Conservation (phyloP, 805 yeast genomes). For the Blastobotrys parvus region DNA sequence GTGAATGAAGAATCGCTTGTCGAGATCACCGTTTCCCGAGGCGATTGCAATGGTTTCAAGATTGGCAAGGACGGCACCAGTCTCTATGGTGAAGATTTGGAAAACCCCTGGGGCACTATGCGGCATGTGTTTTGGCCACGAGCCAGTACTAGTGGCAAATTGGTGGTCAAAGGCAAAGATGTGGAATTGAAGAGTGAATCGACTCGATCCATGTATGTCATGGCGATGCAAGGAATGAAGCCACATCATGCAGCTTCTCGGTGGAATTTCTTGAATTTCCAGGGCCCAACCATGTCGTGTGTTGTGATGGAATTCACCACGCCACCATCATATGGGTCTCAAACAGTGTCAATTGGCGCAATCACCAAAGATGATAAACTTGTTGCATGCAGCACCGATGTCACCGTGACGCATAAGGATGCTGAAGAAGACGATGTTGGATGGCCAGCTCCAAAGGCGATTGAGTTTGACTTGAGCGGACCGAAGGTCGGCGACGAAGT, state of each 20-base stretch:
- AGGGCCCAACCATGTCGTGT: slow-evolving; percentile 63
- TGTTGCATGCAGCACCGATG: slow-evolving; percentile 56
- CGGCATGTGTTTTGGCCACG: slow-evolving; percentile 97
- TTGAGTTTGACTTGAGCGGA: slow-evolving; percentile 52
- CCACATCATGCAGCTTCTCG: slow-evolving; percentile 98
- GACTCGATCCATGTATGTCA: slow-evolving; percentile 67
- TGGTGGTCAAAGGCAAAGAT: slow-evolving; percentile 36
- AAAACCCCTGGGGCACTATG: slow-evolving; percentile 95
- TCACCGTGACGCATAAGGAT: slow-evolving; percentile 51
- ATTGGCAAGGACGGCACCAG: slow-evolving; percentile 86
- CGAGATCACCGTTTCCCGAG: slow-evolving; percentile 53
- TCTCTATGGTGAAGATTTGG: slow-evolving; percentile 72
- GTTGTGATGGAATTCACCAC: slow-evolving; percentile 94
- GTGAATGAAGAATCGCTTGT: slow-evolving; percentile 65
- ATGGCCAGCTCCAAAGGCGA: slow-evolving; percentile 77
- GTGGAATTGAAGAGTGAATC: slow-evolving; percentile 28
- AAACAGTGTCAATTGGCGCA: slow-evolving; percentile 74
- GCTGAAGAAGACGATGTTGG: slow-evolving; percentile 57
- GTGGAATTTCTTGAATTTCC: slow-evolving; percentile 93
- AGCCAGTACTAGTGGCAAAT: slow-evolving; percentile 57
- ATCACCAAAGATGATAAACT: slow-evolving; percentile 58
- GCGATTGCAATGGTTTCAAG: slow-evolving; percentile 68
- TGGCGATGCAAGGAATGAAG: slow-evolving; percentile 98
- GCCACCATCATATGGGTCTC: slow-evolving; percentile 78
- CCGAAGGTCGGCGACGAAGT: slow-evolving; percentile 37